Evolutionary conservation across 768 basidiomycete genomes (phyloP).

Genomic region (Austroboletus festivus): DNA sequence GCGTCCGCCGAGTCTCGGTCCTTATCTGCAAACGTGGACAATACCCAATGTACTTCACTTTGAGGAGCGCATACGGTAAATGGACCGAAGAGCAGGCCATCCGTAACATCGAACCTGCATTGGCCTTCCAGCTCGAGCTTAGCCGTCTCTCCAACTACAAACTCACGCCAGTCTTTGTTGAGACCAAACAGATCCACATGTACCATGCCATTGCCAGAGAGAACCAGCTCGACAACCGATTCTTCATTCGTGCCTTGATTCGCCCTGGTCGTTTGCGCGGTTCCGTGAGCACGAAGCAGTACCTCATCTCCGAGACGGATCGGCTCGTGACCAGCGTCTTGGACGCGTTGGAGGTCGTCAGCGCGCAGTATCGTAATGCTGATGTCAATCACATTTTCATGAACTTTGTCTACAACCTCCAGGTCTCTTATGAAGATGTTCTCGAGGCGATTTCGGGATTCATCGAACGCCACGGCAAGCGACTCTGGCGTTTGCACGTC

Average conservation of each 20-base stretch:
- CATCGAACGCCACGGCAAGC: slow-evolving; percentile 97
- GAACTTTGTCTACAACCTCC: slow-evolving; percentile 97
- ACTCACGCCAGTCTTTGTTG: slow-evolving; percentile 92
- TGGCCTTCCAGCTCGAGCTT: slow-evolving; percentile 97
- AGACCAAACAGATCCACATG: slow-evolving; percentile 97
- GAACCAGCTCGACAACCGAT: slow-evolving; percentile 96
- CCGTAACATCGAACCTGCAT: slow-evolving; percentile 96
- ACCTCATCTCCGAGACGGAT: slow-evolving; percentile 97
- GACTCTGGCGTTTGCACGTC: slow-evolving; percentile 96
- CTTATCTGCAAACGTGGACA: slow-evolving; percentile 87
- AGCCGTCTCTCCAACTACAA: slow-evolving; percentile 96
- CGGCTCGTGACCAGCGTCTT: slow-evolving; percentile 91
- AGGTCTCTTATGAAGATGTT: slow-evolving; percentile 94
- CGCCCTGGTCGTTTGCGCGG: slow-evolving; percentile 93
- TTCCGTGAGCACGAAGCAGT: slow-evolving; percentile 92
- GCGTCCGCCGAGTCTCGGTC: slow-evolving; percentile 89
- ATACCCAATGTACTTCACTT: slow-evolving; percentile 93
- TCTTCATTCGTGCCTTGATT: slow-evolving; percentile 96
- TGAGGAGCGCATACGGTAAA: slow-evolving; percentile 64
- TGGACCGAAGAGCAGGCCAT: slow-evolving; percentile 97
- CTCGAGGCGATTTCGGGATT: slow-evolving; percentile 97
- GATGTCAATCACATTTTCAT: slow-evolving; percentile 99
- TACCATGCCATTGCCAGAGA: slow-evolving; percentile 94
- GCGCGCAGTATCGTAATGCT: slow-evolving; percentile 83
- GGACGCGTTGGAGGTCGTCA: slow-evolving; percentile 93